A percentile compares a stretch with the other conserved stretches of the same genome.
Conservation (phyloP, 805 yeast species). For the Kodamaea leandrae region DNA sequence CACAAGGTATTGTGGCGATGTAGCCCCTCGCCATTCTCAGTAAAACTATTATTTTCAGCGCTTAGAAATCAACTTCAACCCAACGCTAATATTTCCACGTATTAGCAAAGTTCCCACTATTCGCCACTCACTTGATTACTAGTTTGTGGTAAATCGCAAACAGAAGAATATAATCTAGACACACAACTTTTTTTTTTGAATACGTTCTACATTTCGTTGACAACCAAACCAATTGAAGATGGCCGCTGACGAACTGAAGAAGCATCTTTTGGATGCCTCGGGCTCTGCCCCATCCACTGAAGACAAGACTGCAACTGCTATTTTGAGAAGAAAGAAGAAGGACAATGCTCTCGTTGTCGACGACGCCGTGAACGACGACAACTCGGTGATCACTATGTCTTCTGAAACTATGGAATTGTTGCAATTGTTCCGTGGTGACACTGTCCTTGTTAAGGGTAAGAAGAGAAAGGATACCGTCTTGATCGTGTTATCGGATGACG, state of each 20-base stretch:
- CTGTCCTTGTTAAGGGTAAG: conserved; percentile 95
- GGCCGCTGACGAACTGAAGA: conserved; percentile 30
- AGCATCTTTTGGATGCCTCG: conserved; percentile 52
- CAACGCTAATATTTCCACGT: too few relatives aligned
- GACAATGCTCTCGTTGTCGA: conserved; percentile 93
- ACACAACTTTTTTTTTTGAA: not conserved
- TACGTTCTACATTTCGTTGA: not conserved
- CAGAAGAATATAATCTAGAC: too few relatives aligned
- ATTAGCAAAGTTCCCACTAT: too few relatives aligned
- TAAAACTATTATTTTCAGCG: too few relatives aligned
- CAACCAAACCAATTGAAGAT: too few relatives aligned
- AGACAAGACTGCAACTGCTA: conserved; percentile 90
- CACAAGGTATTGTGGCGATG: too few relatives aligned
- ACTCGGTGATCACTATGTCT: conserved; percentile 92
- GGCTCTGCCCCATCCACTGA: conserved; percentile 59
- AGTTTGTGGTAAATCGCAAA: too few relatives aligned
- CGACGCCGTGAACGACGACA: conserved; percentile 96
- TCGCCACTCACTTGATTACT: too few relatives aligned
- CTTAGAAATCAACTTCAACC: too few relatives aligned
- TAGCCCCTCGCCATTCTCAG: too few relatives aligned
- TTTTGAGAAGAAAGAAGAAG: conserved; percentile 95
- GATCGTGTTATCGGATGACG: conserved; percentile 94
- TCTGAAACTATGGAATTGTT: conserved; percentile 92
- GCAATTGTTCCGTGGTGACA: conserved; percentile 96
- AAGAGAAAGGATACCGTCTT: conserved; percentile 96